Evolutionary conservation across 371 early-diverging fungal genomes (phyloP), one percentile per base, ranked within the genome.

Genomic region (Massospora cicadina): DNA sequence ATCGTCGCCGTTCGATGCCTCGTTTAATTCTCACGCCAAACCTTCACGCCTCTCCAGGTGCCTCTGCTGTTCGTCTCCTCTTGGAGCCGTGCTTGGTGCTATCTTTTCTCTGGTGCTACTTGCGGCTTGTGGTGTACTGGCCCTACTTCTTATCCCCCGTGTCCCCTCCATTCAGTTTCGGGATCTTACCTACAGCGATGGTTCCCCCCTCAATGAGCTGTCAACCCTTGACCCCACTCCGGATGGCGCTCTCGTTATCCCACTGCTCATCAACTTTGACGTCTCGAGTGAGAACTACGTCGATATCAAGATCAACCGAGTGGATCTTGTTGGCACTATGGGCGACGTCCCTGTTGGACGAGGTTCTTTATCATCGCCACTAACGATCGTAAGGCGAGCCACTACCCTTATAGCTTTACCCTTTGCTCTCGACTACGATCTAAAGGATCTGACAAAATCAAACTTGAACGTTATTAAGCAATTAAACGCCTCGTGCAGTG

Each of bases 171-270:
- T 62, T 25, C 25, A 29, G 2, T 62, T 29, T 54, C 31, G 43
- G 17, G 33, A 62, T 21, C n/a, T 62, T 5, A 62, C 33, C 12
- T 62, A 62, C 27, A 24, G n/a, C 32, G 62, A 62, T 33, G 62
- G 62, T 23, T n/a, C 31, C 12, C 21, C 62, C 27, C 12, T 62
- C 43, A 62, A 31, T 27, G 31, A 31, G 31, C n/a, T 43, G 26
- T 10, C 31, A 2, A 23, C 43, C n/a, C 32, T n/a, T 13, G 12
- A 12, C 43, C 58, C 23, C 28, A 31, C 33, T 24, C 2, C 33
- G 23, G 32, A 62, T 31, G 62, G 62, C 23, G 10, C 43, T 2
- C 23, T 62, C 27, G 26, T 54, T 10, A 62, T 62, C 17, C 62
- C 62, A 33, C 53, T 62, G 26, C 33, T 43, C 24, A 31, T 62